phyloP scores from a whole-genome alignment of 371 early-diverging fungal genomes.

The Dipsacomyces acuminosporus region DNA sequence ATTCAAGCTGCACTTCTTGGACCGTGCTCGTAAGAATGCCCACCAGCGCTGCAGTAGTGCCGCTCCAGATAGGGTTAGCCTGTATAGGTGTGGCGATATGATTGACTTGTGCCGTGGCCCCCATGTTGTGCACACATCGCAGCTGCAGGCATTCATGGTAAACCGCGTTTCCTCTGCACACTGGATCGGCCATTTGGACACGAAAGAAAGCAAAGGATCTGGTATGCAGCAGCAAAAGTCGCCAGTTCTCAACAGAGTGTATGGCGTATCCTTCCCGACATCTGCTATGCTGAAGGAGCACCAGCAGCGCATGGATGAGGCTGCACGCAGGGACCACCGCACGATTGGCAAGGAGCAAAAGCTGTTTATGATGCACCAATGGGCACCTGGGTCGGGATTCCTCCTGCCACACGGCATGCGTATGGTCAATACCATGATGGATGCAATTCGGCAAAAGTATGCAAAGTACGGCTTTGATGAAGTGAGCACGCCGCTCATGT shows the following conservation, averaged over 20 bases:
- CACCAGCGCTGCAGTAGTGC: slow-evolving; percentile 46
- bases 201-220: slow-evolving; percentile 79
- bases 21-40: slow-evolving; percentile 55
- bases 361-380: slow-evolving; percentile 93
- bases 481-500: slow-evolving; percentile 98
- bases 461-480: slow-evolving; percentile 77
- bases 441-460: slow-evolving; percentile 60
- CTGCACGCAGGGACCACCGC: slow-evolving; percentile 95
- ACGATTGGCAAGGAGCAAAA: slow-evolving; percentile 91
- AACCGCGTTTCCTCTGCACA: slow-evolving; percentile 30
- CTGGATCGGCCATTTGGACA: slow-evolving; percentile 17
- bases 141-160: slow-evolving; percentile 70
- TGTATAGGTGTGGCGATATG: slow-evolving; percentile 93
- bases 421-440: slow-evolving; percentile 58
- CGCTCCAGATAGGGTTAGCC: slow-evolving; percentile 81
- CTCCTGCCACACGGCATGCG: slow-evolving; percentile 72
- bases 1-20: slow-evolving; percentile 89
- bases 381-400: slow-evolving; percentile 72
- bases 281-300: slow-evolving; percentile 87
- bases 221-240: slow-evolving; percentile 89
- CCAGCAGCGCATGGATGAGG: slow-evolving; percentile 84
- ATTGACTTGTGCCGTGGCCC: slow-evolving; percentile 98
- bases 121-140: slow-evolving; percentile 92
- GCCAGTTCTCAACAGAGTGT: slow-evolving; percentile 93
- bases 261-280: slow-evolving; percentile 98